Evolutionary conservation across 2,329 filamentous ascomycete species (phyloP), one percentile per base, ranked within the genome.

Genomic region (Meredithiella fracta): DNA sequence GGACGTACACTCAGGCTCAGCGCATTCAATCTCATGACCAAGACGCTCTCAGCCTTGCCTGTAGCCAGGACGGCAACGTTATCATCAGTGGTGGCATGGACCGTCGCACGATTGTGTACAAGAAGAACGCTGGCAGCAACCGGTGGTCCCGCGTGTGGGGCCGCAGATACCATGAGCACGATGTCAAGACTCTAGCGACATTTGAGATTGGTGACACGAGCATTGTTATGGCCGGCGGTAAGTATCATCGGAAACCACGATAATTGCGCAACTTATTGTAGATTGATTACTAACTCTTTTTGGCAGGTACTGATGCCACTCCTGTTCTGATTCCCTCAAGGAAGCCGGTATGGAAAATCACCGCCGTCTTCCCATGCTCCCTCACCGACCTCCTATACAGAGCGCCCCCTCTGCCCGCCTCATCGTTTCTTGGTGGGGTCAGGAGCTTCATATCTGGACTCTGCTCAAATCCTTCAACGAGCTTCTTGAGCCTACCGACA

Each of bases 21-120:
- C 78, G 90, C 53, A 79, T 98, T 55, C 83, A 89, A 64, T 82
- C 84, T 25, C 92, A 98, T 65, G 82, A 87, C 61, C 87, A 91
- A 47, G 92, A 98, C 68, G 83, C 95, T 3, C 74, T 98, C 59
- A 91, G 90, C 65, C 74, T 98, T n/a, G 83, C 87, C 2, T 79
- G 82, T 29, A 94, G 85, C 64, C 75, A 78, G 3, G 86, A 95
- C 64, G 91, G 91, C 15, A 80, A 80, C 20, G 80, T 82, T 20
- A 85, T 98, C 20, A 76, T 95, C 62, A 95, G 89, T 63, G 89
- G 88, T 59, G 90, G 92, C 56, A 92, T 95, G 74, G 92, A 98
- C 66, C 82, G 87, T 62, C 79, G 85, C 60, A 94, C 92, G 1
- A 84, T 89, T 4, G 73, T 91, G 49, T 95, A 94, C 70, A 85